A percentile compares a stretch with the other conserved stretches of the same genome.
phyloP scores from a whole-genome alignment of 768 basidiomycete species.

The Tricholoma flavovirens region DNA sequence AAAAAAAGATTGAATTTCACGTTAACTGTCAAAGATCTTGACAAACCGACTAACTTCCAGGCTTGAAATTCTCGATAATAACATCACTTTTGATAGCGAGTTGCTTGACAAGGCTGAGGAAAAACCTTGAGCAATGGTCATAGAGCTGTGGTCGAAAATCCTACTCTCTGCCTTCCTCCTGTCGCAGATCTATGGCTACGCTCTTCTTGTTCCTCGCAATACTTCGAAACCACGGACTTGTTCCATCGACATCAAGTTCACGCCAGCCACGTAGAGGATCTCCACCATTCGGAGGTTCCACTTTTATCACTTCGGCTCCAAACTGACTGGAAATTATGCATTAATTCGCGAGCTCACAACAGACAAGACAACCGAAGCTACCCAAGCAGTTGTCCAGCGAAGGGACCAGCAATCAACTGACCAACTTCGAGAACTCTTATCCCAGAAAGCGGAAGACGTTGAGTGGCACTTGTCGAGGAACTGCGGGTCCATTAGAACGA shows the following conservation, averaged over 20 bases:
- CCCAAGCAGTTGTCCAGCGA: slow-evolving; percentile 69
- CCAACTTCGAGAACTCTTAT: slow-evolving; percentile 65
- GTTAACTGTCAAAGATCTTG: not conserved
- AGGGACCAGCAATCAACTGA: slow-evolving; percentile 68
- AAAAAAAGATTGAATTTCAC: not conserved
- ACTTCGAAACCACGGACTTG: slow-evolving; percentile 71
- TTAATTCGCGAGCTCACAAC: not conserved
- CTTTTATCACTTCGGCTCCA: slow-evolving; percentile 69
- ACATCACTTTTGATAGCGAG: slow-evolving; percentile 64
- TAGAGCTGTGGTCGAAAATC: slow-evolving; percentile 6
- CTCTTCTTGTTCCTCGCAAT: slow-evolving; percentile 72
- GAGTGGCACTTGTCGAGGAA: slow-evolving; percentile 9
- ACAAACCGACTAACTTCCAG: slow-evolving; percentile 54
- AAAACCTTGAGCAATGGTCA: not conserved
- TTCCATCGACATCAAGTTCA: slow-evolving; percentile 64
- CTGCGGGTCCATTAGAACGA: slow-evolving; percentile 1
- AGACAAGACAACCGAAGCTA: slow-evolving; percentile 21
- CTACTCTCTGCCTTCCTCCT: slow-evolving; percentile 45
- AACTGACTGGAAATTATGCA: slow-evolving; percentile 42
- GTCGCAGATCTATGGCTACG: slow-evolving; percentile 59
- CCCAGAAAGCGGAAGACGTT: slow-evolving; percentile 53
- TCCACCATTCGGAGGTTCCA: slow-evolving; percentile 57
- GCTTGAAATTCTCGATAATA: slow-evolving; percentile 67
- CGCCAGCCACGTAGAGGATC: slow-evolving; percentile 69
- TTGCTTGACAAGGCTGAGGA: slow-evolving; percentile 48